phyloP scores from a whole-genome alignment of 202 grass and related monocot genomes.

The Alloteropsis angusta region DNA sequence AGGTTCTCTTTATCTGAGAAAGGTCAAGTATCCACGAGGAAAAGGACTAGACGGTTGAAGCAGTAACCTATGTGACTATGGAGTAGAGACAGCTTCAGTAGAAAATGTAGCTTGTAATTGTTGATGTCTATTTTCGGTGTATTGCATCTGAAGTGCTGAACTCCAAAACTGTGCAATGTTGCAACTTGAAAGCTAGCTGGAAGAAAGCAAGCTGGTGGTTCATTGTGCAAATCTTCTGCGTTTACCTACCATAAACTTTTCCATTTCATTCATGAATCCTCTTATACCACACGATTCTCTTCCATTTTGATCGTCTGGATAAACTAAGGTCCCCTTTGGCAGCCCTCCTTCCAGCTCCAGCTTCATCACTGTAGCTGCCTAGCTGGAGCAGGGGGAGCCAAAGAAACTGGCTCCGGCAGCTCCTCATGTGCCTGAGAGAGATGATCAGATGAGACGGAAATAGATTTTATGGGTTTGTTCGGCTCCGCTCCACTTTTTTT shows the following conservation, averaged over 20 bases:
- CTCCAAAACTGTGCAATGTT: background rate
- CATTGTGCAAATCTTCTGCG: background rate
- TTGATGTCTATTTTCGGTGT: background rate
- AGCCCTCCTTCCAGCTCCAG: too few relatives aligned
- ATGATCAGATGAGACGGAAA: too few relatives aligned
- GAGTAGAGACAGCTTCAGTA: background rate
- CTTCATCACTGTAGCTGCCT: too few relatives aligned
- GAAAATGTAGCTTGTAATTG: background rate
- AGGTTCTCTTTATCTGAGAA: constrained; percentile 16
- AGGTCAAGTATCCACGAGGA: constrained; percentile 29
- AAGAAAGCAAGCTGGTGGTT: background rate
- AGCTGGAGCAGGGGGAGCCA: too few relatives aligned
- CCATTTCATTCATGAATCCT: background rate
- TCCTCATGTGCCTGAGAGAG: too few relatives aligned
- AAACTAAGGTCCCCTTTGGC: too few relatives aligned
- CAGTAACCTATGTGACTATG: background rate
- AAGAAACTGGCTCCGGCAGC: too few relatives aligned
- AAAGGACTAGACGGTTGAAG: constrained; percentile 31
- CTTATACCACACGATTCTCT: background rate
- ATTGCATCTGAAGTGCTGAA: background rate
- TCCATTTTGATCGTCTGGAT: background rate
- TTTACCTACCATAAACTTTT: background rate
- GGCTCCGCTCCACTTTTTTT: too few relatives aligned
- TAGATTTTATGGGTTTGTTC: too few relatives aligned
- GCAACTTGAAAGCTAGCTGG: background rate